Base-by-base conservation (phyloP, 345 rosid genomes). In the Citrus cavaleriei region DNA sequence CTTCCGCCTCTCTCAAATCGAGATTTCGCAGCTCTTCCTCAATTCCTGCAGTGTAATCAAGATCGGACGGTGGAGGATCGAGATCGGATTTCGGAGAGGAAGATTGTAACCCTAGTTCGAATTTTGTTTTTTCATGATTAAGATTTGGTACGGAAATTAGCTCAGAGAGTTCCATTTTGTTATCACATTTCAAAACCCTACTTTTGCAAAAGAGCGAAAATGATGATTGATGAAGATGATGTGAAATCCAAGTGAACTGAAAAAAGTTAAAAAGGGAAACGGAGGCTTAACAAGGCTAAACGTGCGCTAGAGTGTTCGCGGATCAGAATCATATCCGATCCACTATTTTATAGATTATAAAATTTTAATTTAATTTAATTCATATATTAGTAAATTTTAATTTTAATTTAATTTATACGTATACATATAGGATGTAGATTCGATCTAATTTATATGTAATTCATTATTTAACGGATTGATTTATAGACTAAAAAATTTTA, bases 61-160 rank as follows among this genome's bases (percentile, higher is more conserved):
- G 84, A 88, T 88, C 87, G 58, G 88, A 68, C 19, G 63, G 79
- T 34, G 86, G 76, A 24, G 68, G 74, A 79, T 72, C 72, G 55
- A 58, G 77, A 77, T 57, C 75, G 5, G 67, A 68, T 25, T 82
- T 76, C 10, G 57, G 34, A 5, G 72, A n/a, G 46, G 55, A 42
- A 68, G 77, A 67, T 16, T 14, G 18, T 28, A 68, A 64, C 57
- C 68, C 83, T 37, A 69, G 62, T 75, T 84, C 30, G 5, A 68
- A 58, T 32, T 76, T 37, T 22, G 75, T 40, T 46, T 67, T 76
- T 18, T 77, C 59, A 24, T 60, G 49, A 58, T 40, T 62, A 61
- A 80, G 38, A 51, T 55, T 25, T 10, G 70, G 54, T 27, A 67
- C 21, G 51, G 62, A 18, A 35, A 71, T 55, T 34, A 38, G 4